Evolutionary conservation across 2,329 filamentous ascomycete species (phyloP).

Genomic region (Mycocentrospora acerina): DNA sequence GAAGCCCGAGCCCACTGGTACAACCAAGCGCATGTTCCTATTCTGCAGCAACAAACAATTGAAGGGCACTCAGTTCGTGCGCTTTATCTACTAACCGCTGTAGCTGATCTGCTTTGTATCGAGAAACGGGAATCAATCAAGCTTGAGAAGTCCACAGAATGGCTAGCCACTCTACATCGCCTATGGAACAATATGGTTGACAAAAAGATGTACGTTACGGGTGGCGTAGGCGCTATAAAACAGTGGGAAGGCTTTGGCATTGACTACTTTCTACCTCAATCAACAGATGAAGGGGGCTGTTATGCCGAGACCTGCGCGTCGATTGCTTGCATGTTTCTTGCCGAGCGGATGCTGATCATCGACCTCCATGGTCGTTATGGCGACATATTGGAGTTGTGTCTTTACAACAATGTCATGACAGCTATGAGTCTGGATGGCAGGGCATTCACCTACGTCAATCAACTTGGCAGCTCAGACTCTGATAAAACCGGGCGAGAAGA

Average conservation of each 20-base stretch:
- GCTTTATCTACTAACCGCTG: conserved; percentile 62
- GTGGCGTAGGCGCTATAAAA: conserved; percentile 59
- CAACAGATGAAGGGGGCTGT: conserved; percentile 62
- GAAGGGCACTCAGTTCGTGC: conserved; percentile 63
- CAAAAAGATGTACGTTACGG: conserved; percentile 64
- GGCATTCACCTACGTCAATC: conserved; percentile 63
- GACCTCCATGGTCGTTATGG: conserved; percentile 56
- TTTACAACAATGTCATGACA: conserved; percentile 63
- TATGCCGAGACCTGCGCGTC: conserved; percentile 61
- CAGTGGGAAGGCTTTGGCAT: conserved; percentile 64
- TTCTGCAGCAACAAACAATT: conserved; percentile 55
- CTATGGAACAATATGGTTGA: conserved; percentile 64
- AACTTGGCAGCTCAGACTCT: conserved; percentile 56
- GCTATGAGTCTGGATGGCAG: conserved; percentile 59
- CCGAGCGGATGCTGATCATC: conserved; percentile 31
- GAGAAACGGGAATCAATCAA: conserved; percentile 34
- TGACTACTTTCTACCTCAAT: conserved; percentile 59
- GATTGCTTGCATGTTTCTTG: conserved; percentile 12
- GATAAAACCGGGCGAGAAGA: conserved; percentile 54
- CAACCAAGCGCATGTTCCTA: conserved; percentile 58
- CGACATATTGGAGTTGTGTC: conserved; percentile 62
- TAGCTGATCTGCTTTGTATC: conserved; percentile 52
- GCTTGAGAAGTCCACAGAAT: conserved; percentile 5
- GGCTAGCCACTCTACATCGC: conserved; percentile 43
- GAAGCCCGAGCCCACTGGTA: conserved; percentile 50